Evolutionary conservation across 2,329 filamentous ascomycete species (phyloP), one percentile per base, ranked within the genome.

Genomic region (Akanthomyces lecanii): DNA sequence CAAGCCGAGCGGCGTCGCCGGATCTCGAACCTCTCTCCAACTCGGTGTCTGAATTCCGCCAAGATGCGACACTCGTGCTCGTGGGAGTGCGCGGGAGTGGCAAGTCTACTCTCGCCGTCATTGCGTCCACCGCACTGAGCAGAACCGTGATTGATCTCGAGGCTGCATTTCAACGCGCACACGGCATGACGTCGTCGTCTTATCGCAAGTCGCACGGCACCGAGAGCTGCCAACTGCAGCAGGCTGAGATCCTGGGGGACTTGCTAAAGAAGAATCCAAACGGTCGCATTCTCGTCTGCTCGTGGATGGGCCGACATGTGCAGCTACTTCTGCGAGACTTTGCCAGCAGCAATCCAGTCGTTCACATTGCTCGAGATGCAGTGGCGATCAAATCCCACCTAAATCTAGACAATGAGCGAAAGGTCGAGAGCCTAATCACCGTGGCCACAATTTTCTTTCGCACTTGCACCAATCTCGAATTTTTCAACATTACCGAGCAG

Each of bases 71-170:
- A 1, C 85, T 93, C 62, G 83, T 92, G 7, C 79, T 93, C 21
- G 82, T 90, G 25, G 90, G 90, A 2, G 86, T 91, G 62, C 85
- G 88, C 16, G 90, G 89, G 12, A 85, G 88, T 5, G 90, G 90
- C 18, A 92, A 92, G 73, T 89, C 89, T 1, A 91, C 88, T 1
- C 77, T 93, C 12, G 90, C 87, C 16, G 84, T 93, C 54, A 91
- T 93, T 65, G 87, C 89, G 6, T 89, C 89, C 0, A 86, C 87
- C 8, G 88, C 88, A 55, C 86, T 90, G 72, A 84, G 85, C 60
- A 81, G 88, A 47, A 85, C 85, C 60, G 79, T 92, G 2, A 77
- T 92, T 60, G 89, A 92, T 65, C 81, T 87, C 40, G 89, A 92
- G 66, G 81, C 82, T 47, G 81, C 82, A 53, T 93, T 94, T 67